Evolutionary conservation across 75 land plant genomes (phyloP).

Genomic region (Sequoiadendron giganteum): DNA sequence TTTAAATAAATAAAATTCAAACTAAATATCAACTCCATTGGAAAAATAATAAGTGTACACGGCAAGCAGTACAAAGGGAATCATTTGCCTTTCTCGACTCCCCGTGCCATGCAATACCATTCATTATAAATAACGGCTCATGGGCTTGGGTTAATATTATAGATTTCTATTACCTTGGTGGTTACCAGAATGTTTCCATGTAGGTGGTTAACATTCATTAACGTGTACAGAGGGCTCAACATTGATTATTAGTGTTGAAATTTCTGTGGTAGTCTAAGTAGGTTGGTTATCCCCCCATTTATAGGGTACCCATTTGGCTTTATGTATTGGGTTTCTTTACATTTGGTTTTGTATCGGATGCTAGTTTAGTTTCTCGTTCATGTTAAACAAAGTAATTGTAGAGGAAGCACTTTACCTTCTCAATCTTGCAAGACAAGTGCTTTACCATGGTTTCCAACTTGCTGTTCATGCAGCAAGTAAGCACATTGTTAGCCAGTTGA

Average conservation of each 20-base stretch:
- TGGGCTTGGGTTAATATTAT: neutral
- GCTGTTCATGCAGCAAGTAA: neutral
- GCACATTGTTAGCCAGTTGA: neutral
- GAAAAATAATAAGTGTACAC: conserved; percentile 3
- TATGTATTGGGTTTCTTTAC: neutral
- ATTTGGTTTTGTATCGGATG: neutral
- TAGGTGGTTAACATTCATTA: conserved; percentile 6
- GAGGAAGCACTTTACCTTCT: neutral
- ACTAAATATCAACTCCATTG: neutral
- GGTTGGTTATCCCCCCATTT: neutral
- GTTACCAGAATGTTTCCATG: conserved; percentile 13
- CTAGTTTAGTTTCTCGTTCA: neutral
- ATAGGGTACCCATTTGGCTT: neutral
- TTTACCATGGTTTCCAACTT: neutral
- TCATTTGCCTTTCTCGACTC: conserved; percentile 1
- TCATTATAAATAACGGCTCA: conserved; percentile 5
- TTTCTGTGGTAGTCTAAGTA: conserved; percentile 1
- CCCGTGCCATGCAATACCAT: conserved; percentile 8
- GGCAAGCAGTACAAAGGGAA: conserved; percentile 11
- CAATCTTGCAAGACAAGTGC: neutral
- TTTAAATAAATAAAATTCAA: neutral
- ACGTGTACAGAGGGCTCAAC: neutral
- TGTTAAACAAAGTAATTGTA: neutral
- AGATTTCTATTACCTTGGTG: neutral
- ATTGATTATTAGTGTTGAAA: neutral